Evolutionary conservation across 2,329 filamentous ascomycete genomes (phyloP), one percentile per base, ranked within the genome.

Genomic region (Trichoderma oligosporum): DNA sequence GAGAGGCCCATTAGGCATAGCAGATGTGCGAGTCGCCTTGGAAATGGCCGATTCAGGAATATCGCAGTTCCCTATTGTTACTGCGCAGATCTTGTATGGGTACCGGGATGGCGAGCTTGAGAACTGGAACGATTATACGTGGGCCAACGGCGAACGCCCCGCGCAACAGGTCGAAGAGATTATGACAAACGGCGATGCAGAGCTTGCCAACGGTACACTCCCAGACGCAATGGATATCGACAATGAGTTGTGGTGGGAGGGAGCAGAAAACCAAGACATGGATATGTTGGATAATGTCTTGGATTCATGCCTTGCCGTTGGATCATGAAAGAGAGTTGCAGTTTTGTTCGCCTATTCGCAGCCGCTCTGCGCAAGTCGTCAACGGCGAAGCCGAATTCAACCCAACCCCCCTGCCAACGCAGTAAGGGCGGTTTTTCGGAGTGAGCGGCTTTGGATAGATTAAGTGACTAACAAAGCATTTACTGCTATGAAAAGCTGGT

Each of bases 41-140:
- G 83, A 88, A 59, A 80, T 96, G 62, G 85, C 87, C 11, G 89
- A 94, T 54, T 83, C 82, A 24, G 86, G 89, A 59, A 79, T 96
- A 61, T 84, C 85, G 8, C 85, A 89, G 60, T 92, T 94, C 74
- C 90, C 89, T 0, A 78, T 90, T 22, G 77, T 96, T 35, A 81
- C 84, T 25, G 85, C 88, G 39, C 80, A 84, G 54, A 83, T 96
- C 44, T 76, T 86, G 65, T 82, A 85, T 60, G 81, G 82, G 5
- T 91, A 89, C 66, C 79, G 88, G 29, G 90, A 94, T 67, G 87
- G 87, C 55, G 88, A 91, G 68, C 76, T 91, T 12, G 88, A 91
- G 63, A 78, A 82, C 57, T 85, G 82, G 76, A 71, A 82, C 42
- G 81, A 85, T 63, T 83, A 85, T 64, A 80, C 80, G 0, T 84